phyloP scores from a whole-genome alignment of 2,329 filamentous ascomycete genomes.

The Keithomyces neogunnii region DNA sequence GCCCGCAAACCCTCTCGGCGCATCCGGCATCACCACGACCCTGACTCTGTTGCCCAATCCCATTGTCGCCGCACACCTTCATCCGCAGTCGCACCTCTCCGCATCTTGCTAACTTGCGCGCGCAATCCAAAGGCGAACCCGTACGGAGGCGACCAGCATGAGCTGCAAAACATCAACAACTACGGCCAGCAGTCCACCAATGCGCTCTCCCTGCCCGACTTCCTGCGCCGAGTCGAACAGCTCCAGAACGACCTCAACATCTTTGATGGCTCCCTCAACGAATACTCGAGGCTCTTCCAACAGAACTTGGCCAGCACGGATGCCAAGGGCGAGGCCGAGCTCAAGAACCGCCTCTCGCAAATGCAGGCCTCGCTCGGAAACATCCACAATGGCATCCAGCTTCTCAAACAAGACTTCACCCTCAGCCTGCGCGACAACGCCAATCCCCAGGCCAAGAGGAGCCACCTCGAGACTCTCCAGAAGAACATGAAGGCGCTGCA shows the following conservation, averaged over 20 bases:
- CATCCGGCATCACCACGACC: neutral
- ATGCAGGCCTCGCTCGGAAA: slow-evolving; percentile 66
- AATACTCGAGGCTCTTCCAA: slow-evolving; percentile 63
- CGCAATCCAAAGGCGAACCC: slow-evolving; percentile 3
- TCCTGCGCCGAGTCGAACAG: slow-evolving; percentile 57
- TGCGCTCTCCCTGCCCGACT: slow-evolving; percentile 30
- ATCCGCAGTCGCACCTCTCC: neutral
- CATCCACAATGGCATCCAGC: slow-evolving; percentile 67
- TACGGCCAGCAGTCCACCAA: slow-evolving; percentile 9
- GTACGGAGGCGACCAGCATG: slow-evolving; percentile 4
- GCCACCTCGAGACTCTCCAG: slow-evolving; percentile 62
- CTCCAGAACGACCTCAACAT: slow-evolving; percentile 60
- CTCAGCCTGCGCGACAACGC: too few relatives aligned
- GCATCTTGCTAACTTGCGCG: neutral
- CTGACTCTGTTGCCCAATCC: slow-evolving; percentile 1
- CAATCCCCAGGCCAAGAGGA: slow-evolving; percentile 55
- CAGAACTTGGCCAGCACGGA: slow-evolving; percentile 61
- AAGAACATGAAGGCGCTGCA: slow-evolving; percentile 34
- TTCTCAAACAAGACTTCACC: slow-evolving; percentile 32
- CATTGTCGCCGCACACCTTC: slow-evolving; percentile 3
- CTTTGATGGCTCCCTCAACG: slow-evolving; percentile 57
- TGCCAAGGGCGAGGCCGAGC: slow-evolving; percentile 41
- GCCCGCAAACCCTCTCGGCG: neutral
- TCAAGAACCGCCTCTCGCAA: slow-evolving; percentile 59
- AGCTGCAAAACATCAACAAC: slow-evolving; percentile 12